phyloP scores from a whole-genome alignment of 768 basidiomycete genomes.

The Phylloporus scabripes region DNA sequence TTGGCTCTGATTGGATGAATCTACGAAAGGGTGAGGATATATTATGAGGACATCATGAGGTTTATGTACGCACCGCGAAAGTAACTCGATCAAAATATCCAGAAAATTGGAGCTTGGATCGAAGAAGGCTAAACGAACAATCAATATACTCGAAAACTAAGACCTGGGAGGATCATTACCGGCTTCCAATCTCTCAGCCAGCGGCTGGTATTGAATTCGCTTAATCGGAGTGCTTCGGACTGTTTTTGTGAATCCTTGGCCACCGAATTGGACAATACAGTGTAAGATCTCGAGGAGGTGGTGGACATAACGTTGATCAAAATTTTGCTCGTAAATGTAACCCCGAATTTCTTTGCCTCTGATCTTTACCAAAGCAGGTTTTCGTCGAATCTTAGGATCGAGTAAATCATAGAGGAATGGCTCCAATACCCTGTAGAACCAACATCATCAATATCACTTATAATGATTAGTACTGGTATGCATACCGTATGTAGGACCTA shows the following conservation, averaged over 20 bases:
- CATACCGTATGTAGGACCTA: conserved; percentile 83
- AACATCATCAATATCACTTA: neutral
- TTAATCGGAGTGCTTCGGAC: conserved; percentile 59
- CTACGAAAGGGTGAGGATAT: conserved; percentile 34
- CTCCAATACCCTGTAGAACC: conserved; percentile 69
- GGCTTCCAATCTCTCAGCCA: conserved; percentile 55
- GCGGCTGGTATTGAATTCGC: conserved; percentile 56
- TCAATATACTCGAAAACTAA: conserved; percentile 5
- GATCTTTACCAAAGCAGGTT: conserved; percentile 44
- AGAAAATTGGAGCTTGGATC: conserved; percentile 64
- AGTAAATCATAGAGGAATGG: conserved; percentile 76
- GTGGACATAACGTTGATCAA: conserved; percentile 69
- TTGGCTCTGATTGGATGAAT: conserved; percentile 76
- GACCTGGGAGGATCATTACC: conserved; percentile 37
- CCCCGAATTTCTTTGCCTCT: conserved; percentile 62
- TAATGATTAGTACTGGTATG: neutral
- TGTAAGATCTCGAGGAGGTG: conserved; percentile 76
- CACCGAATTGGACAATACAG: conserved; percentile 79
- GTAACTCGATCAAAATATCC: conserved; percentile 66
- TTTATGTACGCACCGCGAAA: conserved; percentile 67
- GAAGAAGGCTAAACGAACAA: conserved; percentile 23
- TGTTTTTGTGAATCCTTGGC: conserved; percentile 78
- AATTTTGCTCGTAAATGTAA: conserved; percentile 63
- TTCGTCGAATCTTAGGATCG: conserved; percentile 60
- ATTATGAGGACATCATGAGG: neutral